Conservation (phyloP, 179 eudicot genomes). For the Corrigiola litoralis region DNA sequence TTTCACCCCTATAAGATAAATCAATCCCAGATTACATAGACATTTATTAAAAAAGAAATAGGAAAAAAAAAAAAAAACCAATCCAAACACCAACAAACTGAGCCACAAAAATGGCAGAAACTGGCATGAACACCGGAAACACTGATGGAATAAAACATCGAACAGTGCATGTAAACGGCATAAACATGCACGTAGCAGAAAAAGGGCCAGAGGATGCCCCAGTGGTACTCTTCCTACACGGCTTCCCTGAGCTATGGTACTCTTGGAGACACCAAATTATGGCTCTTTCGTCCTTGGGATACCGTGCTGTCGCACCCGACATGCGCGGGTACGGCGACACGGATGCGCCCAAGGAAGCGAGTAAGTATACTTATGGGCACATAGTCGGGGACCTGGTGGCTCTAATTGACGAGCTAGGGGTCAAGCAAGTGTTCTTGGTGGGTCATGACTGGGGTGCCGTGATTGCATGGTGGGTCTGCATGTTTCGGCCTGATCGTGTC, state of each 20-base stretch:
- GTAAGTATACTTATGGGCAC: slow-evolving; percentile 40
- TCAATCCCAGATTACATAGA: too few species aligned
- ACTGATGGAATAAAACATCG: slow-evolving; percentile 30
- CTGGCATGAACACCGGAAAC: not conserved
- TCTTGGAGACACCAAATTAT: slow-evolving; percentile 63
- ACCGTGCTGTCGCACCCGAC: slow-evolving; percentile 58
- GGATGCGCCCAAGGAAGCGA: slow-evolving; percentile 37
- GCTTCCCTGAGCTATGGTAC: slow-evolving; percentile 71
- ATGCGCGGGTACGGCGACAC: slow-evolving; percentile 61
- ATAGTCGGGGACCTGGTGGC: slow-evolving; percentile 54
- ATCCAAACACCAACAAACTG: not conserved
- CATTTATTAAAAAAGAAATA: too few species aligned
- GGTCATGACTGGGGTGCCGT: slow-evolving; percentile 28
- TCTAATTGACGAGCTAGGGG: slow-evolving; percentile 45
- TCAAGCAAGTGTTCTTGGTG: slow-evolving; percentile 28
- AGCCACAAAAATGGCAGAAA: slow-evolving; percentile 14
- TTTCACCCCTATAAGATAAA: too few species aligned
- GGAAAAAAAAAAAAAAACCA: too few species aligned
- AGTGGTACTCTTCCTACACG: slow-evolving; percentile 54
- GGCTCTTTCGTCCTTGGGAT: slow-evolving; percentile 39
- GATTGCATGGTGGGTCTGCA: slow-evolving; percentile 26
- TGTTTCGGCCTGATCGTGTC: slow-evolving; percentile 28
- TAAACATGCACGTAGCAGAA: slow-evolving; percentile 50
- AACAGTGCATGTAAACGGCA: slow-evolving; percentile 35
- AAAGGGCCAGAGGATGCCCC: slow-evolving; percentile 37